A percentile compares a stretch with the other conserved stretches of the same genome.
These are phyloP conservation scores for Talaromyces islandicus DNA, from an alignment of 2,329 filamentous ascomycete species.

Conservation along the genomic window DNA sequence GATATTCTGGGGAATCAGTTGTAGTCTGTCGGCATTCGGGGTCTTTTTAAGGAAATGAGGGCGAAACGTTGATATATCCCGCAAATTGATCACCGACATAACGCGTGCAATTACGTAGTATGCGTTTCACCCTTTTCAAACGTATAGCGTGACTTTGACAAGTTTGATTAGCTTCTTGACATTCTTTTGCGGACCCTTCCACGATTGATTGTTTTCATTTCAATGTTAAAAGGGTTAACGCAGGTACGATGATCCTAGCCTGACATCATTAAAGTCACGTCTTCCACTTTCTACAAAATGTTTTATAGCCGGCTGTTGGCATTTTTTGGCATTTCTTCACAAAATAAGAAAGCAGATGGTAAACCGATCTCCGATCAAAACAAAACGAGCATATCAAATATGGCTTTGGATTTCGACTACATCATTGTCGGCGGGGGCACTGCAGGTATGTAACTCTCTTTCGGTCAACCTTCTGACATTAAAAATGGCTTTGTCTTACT, in stretches of 20 bases:
- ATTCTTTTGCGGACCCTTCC: background rate
- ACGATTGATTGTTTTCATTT: background rate
- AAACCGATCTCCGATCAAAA: background rate
- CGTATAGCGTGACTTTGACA: background rate
- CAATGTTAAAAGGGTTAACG: background rate
- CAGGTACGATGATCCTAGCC: background rate
- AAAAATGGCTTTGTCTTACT: background rate
- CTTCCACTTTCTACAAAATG: background rate
- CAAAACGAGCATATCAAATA: background rate
- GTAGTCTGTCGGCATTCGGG: background rate
- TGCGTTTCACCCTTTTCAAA: background rate
- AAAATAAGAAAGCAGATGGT: background rate
- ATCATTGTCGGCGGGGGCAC: constrained; percentile 1
- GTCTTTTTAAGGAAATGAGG: background rate
- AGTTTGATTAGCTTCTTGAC: background rate
- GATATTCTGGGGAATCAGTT: background rate
- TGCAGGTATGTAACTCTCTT: background rate
- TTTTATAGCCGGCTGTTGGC: background rate
- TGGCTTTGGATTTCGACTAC: background rate
- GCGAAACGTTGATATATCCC: background rate
- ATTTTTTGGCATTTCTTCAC: background rate
- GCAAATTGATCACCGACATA: background rate
- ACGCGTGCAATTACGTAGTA: background rate
- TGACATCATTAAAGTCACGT: background rate
- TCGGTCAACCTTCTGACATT: background rate